Evolutionary conservation across 768 basidiomycete species (phyloP).

Genomic region (Tricholoma saponaceum): DNA sequence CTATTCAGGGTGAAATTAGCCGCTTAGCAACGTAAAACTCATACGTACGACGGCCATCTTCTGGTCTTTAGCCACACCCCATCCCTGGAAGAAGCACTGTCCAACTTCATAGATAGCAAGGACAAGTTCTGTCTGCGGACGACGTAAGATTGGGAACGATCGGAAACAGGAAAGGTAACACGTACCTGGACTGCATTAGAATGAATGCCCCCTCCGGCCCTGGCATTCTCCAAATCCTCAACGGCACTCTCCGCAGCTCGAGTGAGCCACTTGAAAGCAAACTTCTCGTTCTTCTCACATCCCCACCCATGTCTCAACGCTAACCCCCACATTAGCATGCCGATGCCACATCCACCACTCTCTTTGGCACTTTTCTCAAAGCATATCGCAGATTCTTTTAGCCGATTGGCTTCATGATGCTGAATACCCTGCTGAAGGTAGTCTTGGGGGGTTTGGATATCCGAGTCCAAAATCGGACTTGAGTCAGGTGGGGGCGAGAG

Average conservation of each 20-base stretch:
- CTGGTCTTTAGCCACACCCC: conserved; percentile 84
- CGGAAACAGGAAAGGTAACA: background rate
- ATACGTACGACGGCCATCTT: conserved; percentile 80
- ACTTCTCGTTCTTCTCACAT: conserved; percentile 69
- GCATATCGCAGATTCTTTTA: conserved; percentile 62
- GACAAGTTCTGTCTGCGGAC: conserved; percentile 66
- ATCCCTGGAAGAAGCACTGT: conserved; percentile 89
- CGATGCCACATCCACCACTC: conserved; percentile 78
- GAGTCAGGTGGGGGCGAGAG: conserved; percentile 10
- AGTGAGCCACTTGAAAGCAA: conserved; percentile 79
- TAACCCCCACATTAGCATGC: conserved; percentile 92
- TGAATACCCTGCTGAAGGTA: conserved; percentile 74
- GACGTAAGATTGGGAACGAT: background rate
- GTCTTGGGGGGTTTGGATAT: conserved; percentile 48
- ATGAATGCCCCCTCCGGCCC: conserved; percentile 44
- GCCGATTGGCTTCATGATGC: conserved; percentile 70
- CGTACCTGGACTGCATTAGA: conserved; percentile 50
- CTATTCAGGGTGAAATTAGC: conserved; percentile 27
- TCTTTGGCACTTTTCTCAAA: conserved; percentile 76
- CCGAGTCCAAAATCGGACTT: conserved; percentile 6
- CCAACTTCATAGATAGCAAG: conserved; percentile 91
- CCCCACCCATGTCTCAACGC: conserved; percentile 89
- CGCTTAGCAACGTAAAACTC: background rate
- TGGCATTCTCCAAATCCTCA: conserved; percentile 64
- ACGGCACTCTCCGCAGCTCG: conserved; percentile 81